Evolutionary conservation across 768 basidiomycete species (phyloP), one percentile per base, ranked within the genome.

Genomic region (Mycena polygramma): DNA sequence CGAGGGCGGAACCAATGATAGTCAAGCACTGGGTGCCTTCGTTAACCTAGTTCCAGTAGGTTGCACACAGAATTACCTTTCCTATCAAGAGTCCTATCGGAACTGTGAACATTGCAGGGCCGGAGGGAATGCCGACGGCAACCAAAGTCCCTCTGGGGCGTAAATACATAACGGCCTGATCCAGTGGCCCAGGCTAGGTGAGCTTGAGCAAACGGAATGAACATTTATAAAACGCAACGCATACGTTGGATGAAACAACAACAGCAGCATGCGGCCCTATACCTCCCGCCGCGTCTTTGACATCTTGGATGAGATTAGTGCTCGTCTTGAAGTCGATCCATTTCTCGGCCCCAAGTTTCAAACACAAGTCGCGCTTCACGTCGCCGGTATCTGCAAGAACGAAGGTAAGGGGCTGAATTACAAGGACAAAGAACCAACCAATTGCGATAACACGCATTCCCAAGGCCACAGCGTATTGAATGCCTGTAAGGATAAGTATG

Each of bases 381-480:
- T 81, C 88, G 30, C 94, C 93, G 9, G 92, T 92, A 77, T 96
- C 95, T 84, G 88, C 77, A 19, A 39, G 2, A 61, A 61, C 35
- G n/a, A 49, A 10, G 45, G 0, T n/a, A 49, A 46, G 15, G 11
- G 7, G 49, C 10, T 36, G 14, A 35, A 20, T 22, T 7, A n/a
- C 4, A 9, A n/a, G 17, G 24, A 49, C 35, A 30, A 10, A 46
- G 24, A 41, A 35, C 15, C 20, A 13, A 85, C 85, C 85, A 36
- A 86, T 85, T 2, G 84, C 85, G 43, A 86, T 51, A 6, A 94
- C 93, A 8, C 92, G 89, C 46, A 93, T 82, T 35, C 94, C 94
- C 87, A 93, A 91, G 1, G 88, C 87, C 20, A 84, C 82, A 6
- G 94, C 94, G 77, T 94, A 95, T 75, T 96, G 94, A 19, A 94